Percentiles rank a stretch among this genome's conserved stretches.
Conservation (phyloP, 2,329 filamentous ascomycete species). For the Cadophora sp. region DNA sequence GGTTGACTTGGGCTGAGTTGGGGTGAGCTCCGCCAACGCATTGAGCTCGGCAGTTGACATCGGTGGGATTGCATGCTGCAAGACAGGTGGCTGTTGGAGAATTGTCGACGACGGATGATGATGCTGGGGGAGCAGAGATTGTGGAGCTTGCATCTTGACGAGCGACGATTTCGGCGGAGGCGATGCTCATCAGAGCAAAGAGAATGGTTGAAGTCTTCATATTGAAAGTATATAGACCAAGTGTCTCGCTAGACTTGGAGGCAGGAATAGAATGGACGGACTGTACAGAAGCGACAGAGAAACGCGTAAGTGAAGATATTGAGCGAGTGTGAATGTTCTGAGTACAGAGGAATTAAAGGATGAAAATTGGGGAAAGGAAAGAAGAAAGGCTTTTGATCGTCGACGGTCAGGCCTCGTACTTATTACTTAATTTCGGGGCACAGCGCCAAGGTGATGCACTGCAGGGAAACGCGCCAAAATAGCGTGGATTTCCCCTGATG, state of each 20-base stretch:
- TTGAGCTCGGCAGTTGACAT: constrained; percentile 7
- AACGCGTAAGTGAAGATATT: not conserved
- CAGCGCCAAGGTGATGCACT: constrained; percentile 13
- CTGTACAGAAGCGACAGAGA: constrained; percentile 5
- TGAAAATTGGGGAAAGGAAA: not conserved
- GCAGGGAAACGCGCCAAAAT: constrained; percentile 1
- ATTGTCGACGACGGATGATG: not conserved
- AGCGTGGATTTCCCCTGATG: not conserved
- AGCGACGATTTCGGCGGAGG: not conserved
- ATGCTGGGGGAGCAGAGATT: not conserved
- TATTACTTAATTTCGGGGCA: constrained; percentile 8
- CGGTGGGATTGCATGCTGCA: constrained; percentile 4
- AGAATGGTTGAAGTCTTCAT: constrained; percentile 13
- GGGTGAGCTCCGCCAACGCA: constrained; percentile 13
- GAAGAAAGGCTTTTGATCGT: not conserved
- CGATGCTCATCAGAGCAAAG: constrained; percentile 8
- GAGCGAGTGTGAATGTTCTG: not conserved
- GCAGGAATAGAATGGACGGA: not conserved
- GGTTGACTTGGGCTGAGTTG: constrained; percentile 14
- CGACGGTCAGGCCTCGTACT: not conserved
- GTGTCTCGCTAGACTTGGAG: not conserved
- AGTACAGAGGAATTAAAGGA: not conserved
- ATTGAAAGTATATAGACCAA: not conserved
- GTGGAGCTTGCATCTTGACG: not conserved
- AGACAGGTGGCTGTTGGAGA: constrained; percentile 7